phyloP scores from a whole-genome alignment of 2,329 filamentous ascomycete species.

The Coniochaeta prunicola region DNA sequence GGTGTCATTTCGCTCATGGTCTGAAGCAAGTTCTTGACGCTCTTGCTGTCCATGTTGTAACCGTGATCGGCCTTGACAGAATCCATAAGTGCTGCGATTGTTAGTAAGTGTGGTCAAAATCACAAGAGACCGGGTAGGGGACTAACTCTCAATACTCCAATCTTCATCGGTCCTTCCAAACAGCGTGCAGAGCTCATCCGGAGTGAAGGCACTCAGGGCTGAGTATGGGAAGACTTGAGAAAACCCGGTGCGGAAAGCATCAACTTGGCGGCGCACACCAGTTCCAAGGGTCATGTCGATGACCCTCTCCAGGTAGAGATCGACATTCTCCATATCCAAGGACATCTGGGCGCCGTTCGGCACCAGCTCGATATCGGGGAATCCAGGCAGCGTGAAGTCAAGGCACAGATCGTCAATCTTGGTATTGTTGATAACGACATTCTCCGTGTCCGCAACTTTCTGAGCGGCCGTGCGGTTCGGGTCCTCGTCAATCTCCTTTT shows the following conservation, averaged over 20 bases:
- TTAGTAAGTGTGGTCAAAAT: slow-evolving; percentile 10
- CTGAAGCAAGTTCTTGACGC: slow-evolving; percentile 85
- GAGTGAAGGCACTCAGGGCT: slow-evolving; percentile 86
- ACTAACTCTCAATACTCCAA: slow-evolving; percentile 93
- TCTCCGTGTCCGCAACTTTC: slow-evolving; percentile 62
- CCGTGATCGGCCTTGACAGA: slow-evolving; percentile 98
- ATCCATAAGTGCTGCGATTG: slow-evolving; percentile 72
- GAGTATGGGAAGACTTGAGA: slow-evolving; percentile 95
- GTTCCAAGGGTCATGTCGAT: slow-evolving; percentile 86
- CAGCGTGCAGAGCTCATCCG: slow-evolving; percentile 87
- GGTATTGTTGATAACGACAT: slow-evolving; percentile 68
- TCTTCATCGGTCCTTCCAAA: slow-evolving; percentile 93
- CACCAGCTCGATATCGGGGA: slow-evolving; percentile 77
- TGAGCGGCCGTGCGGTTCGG: slow-evolving; percentile 55
- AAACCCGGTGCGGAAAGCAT: slow-evolving; percentile 86
- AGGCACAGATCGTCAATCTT: slow-evolving; percentile 80
- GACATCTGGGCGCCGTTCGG: slow-evolving; percentile 64
- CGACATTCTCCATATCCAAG: slow-evolving; percentile 89
- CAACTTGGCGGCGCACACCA: slow-evolving; percentile 81
- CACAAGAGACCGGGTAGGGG: neutral
- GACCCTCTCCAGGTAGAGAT: slow-evolving; percentile 77
- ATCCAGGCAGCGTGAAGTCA: slow-evolving; percentile 92
- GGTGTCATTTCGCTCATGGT: slow-evolving; percentile 82
- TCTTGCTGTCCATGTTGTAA: slow-evolving; percentile 97
- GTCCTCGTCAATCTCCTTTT: slow-evolving; percentile 73